Evolutionary conservation across 2,329 filamentous ascomycete genomes (phyloP).

Genomic region (Dactylellina leptospora): DNA sequence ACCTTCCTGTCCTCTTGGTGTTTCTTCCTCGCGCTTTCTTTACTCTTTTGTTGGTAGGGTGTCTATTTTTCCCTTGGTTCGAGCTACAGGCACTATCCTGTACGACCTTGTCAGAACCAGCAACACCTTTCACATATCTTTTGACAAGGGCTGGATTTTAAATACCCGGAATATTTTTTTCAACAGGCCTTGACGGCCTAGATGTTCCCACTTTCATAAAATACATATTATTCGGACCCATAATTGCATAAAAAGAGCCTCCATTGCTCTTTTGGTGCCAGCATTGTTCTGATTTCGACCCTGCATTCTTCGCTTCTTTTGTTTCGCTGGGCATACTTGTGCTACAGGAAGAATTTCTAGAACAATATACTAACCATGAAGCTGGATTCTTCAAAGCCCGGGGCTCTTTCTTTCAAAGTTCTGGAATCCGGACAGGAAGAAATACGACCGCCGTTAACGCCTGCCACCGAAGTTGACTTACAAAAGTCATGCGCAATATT

Average conservation of each 20-base stretch:
- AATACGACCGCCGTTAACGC: conserved; percentile 40
- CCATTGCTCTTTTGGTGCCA: neutral
- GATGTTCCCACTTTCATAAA: conserved; percentile 1
- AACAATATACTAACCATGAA: conserved; percentile 39
- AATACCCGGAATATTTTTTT: conserved; percentile 42
- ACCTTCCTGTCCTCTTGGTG: conserved; percentile 1
- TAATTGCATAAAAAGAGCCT: conserved; percentile 1
- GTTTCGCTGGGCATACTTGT: neutral
- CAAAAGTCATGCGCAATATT: conserved; percentile 50
- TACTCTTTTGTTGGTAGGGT: neutral
- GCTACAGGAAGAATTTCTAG: neutral
- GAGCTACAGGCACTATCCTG: conserved; percentile 22
- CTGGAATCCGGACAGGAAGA: conserved; percentile 27
- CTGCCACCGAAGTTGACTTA: conserved; percentile 46
- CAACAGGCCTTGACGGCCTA: conserved; percentile 42
- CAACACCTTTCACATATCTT: conserved; percentile 32
- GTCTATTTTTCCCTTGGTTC: conserved; percentile 16
- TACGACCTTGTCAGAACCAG: conserved; percentile 26
- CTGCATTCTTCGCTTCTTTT: neutral
- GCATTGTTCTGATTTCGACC: neutral
- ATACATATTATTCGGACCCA: neutral
- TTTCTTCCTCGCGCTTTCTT: neutral
- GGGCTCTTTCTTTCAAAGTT: conserved; percentile 43
- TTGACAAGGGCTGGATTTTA: conserved; percentile 29
- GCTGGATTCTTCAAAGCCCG: conserved; percentile 35